These are phyloP conservation scores for Xylaria intraflava DNA, from an alignment of 495 filamentous ascomycete genomes.

Conservation along the genomic window DNA sequence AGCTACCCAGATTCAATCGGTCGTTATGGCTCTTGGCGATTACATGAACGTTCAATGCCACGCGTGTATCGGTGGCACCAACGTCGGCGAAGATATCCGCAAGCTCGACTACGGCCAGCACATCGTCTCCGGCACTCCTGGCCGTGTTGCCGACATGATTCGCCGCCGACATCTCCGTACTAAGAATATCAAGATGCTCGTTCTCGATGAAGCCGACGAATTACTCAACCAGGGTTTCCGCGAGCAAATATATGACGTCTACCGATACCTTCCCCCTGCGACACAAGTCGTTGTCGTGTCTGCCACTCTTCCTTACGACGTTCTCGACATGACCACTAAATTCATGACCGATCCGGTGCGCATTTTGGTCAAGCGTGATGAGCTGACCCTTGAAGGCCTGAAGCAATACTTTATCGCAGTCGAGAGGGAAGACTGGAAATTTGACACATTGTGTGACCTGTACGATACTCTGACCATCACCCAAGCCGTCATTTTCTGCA, in stretches of 20 bases:
- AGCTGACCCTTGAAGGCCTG: constrained; percentile 94
- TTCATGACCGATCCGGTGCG: constrained; percentile 99
- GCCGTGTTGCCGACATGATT: constrained; percentile 98
- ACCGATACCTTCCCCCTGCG: constrained; percentile 88
- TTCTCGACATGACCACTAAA: constrained; percentile 98
- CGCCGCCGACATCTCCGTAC: constrained; percentile 90
- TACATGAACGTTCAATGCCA: constrained; percentile 99
- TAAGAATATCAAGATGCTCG: constrained; percentile 96
- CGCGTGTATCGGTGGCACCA: constrained; percentile 96
- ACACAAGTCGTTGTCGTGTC: constrained; percentile 98
- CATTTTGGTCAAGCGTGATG: constrained; percentile 99
- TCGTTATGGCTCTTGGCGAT: constrained; percentile 94
- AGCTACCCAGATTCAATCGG: constrained; percentile 95
- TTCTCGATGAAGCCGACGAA: constrained; percentile 97
- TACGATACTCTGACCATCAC: constrained; percentile 99
- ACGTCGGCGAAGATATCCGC: constrained; percentile 93
- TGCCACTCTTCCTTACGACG: constrained; percentile 94
- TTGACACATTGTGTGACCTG: constrained; percentile 98
- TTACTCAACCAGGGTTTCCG: constrained; percentile 86
- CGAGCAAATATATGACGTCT: constrained; percentile 99
- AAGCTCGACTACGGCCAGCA: constrained; percentile 96
- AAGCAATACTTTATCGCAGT: constrained; percentile 99
- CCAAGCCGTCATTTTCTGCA: constrained; percentile 99
- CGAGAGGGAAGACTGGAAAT: constrained; percentile 99
- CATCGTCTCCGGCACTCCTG: constrained; percentile 92